phyloP scores from a whole-genome alignment of 805 yeast genomes.

The Yamadazyma philogaea region DNA sequence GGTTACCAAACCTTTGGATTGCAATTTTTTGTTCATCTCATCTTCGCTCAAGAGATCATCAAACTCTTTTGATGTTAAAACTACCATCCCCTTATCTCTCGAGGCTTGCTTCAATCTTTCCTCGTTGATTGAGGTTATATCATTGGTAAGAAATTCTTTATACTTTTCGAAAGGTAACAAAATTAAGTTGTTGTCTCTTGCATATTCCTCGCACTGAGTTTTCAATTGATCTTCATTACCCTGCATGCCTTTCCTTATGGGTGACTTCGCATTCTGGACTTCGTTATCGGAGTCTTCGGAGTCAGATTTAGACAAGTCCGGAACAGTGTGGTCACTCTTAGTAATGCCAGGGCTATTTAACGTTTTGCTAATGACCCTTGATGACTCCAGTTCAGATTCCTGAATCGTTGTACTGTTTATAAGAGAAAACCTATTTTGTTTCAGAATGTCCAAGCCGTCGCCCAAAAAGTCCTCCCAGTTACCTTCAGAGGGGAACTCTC shows the following conservation, averaged over 20 bases:
- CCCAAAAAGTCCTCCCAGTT: conserved; percentile 42
- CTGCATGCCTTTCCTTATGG: conserved; percentile 10
- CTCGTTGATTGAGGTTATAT: conserved; percentile 20
- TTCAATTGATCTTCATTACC: conserved; percentile 10
- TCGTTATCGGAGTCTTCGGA: conserved; percentile 23
- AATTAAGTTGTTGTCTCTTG: conserved; percentile 26
- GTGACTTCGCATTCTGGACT: conserved; percentile 7
- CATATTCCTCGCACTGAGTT: conserved; percentile 32
- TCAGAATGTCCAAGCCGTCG: conserved; percentile 23
- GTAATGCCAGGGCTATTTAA: conserved; percentile 15
- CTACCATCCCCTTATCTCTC: conserved; percentile 25
- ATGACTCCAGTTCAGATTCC: conserved; percentile 13
- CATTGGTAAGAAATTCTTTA: conserved; percentile 27
- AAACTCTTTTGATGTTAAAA: conserved; percentile 27
- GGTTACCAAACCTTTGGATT: conserved; percentile 31
- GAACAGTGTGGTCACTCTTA: conserved; percentile 20
- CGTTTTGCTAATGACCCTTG: conserved; percentile 9
- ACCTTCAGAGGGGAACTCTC: conserved; percentile 17
- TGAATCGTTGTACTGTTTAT: conserved; percentile 14
- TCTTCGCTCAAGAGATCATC: conserved; percentile 28
- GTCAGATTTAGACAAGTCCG: conserved; percentile 25
- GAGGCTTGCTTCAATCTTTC: conserved; percentile 23
- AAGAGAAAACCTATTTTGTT: conserved; percentile 18
- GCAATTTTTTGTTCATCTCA: conserved; percentile 32
- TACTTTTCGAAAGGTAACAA: conserved; percentile 29